Base-by-base conservation (phyloP, 2,329 filamentous ascomycete species). In the Coniochaeta pulveracea region DNA sequence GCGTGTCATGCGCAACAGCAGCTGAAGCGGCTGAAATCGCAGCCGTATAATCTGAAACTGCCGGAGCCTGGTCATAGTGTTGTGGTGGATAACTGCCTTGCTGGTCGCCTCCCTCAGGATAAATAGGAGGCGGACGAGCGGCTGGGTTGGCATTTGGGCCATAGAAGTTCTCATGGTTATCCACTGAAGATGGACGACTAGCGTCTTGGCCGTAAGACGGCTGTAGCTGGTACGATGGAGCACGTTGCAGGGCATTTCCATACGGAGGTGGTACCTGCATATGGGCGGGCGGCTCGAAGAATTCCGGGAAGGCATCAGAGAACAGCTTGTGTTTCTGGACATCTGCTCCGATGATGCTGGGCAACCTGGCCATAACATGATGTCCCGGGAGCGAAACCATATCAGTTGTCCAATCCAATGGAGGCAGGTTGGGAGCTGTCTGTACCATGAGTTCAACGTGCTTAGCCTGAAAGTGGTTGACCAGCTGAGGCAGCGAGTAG, bases 401-500 rank as follows among this genome's bases (percentile, higher is more conserved):
- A 24, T 66, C 56, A 5, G 50, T 45, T 14, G 54, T 50, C 65
- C 66, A 71, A 40, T 68, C 56, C 22, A 57, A 37, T 10, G 45
- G 38, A 6, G 43, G 38, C 5, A 36, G 37, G n/a, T 42, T 33
- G 27, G 37, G 42, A 29, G 35, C 45, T 26, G 41, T 40, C 27
- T 26, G 28, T 36, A 40, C 41, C 22, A 46, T 43, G 10, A 47
- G 47, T 31, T 56, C 47, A 14, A 57, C 34, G 40, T 69, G 66
- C 14, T 48, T 49, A 30, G 47, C 46, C 24, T 74, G 67, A 36
- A 76, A 74, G 41, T 77, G 68, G 36, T 66, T 69, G 39, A 71
- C 67, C 36, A 83, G 65, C 34, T 69, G 65, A 18, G 73, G 64
- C 11, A 81, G 56, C n/a, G 69, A 71, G 38, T 69, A 68, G 8